Base-by-base conservation (phyloP, 2,329 filamentous ascomycete species). In the Parastagonospora nodorum region DNA sequence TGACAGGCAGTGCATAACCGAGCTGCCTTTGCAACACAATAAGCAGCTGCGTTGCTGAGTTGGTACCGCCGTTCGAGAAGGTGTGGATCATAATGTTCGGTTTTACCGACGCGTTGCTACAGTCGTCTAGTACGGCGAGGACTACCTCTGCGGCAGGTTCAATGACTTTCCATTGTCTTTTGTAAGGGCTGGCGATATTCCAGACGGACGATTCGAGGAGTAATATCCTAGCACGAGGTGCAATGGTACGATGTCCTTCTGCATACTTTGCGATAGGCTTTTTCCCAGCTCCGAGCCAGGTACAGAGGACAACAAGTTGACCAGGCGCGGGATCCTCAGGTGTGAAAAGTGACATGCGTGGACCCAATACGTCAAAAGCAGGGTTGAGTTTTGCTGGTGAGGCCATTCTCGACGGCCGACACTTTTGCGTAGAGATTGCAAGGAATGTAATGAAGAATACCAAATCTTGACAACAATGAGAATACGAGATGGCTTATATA, bases 211-310 rank as follows among this genome's bases (percentile, higher is more conserved):
- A 51, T 32, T 60, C 31, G 8, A 57, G 42, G 8, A 65, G 57
- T 19, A 65, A 41, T 39, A 64, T 60, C 2, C 37, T 43, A 6
- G 61, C 33, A 11, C 12, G 9, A 1, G 61, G 61, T 11, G 44
- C 47, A 14, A 60, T 31, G 3, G 16, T 35, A 2, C 8, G 46
- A 52, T 64, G 57, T 11, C 33, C 12, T 0, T 14, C 19, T 5
- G 48, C 42, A 45, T 64, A 64, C 44, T 66, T 66, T 4, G 50
- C 45, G 5, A 66, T 62, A 28, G 64, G 50, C 11, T 59, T 58
- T 12, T 35, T 24, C 2, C n/a, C 46, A 0, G 58, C 62, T 3
- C 56, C 62, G 19, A 62, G 45, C 62, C 58, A 65, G 14, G 57
- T 58, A 9, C 44, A 53, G 6, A 64, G 42, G 15, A 65, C 42